phyloP scores from a whole-genome alignment of 257 asterid species.

The Linaria vulgaris region DNA sequence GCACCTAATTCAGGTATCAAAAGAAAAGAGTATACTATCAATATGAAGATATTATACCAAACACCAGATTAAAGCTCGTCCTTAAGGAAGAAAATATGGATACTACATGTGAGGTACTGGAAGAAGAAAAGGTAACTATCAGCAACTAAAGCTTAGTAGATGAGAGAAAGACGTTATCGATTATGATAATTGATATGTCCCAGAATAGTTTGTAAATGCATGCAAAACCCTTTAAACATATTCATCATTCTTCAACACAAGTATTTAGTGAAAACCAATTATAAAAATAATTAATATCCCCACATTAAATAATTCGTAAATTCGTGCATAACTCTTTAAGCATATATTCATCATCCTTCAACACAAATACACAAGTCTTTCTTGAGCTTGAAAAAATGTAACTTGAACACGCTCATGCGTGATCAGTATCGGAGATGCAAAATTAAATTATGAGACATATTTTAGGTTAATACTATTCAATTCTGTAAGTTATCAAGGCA shows the following conservation, averaged over 20 bases:
- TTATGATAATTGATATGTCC: background rate
- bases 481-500: background rate
- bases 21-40: constrained; percentile 1
- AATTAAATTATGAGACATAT: background rate
- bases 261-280: too few relatives aligned
- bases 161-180: constrained; percentile 8
- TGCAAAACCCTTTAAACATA: background rate
- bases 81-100: constrained; percentile 12
- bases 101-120: constrained; percentile 20
- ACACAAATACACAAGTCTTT: constrained; percentile 1
- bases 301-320: background rate
- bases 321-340: constrained; percentile 9
- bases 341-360: constrained; percentile 15
- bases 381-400: constrained; percentile 9
- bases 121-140: constrained; percentile 11
- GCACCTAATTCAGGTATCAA: constrained; percentile 13
- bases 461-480: constrained; percentile 4
- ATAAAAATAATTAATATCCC: too few relatives aligned
- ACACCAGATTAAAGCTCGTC: constrained; percentile 23
- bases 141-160: constrained; percentile 6
- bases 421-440: background rate
- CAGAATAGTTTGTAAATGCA: background rate
- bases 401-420: constrained; percentile 1
- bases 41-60: constrained; percentile 13
- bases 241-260: too few relatives aligned